Evolutionary conservation across 2,329 filamentous ascomycete genomes (phyloP).

Genomic region (Colletotrichum cereale): DNA sequence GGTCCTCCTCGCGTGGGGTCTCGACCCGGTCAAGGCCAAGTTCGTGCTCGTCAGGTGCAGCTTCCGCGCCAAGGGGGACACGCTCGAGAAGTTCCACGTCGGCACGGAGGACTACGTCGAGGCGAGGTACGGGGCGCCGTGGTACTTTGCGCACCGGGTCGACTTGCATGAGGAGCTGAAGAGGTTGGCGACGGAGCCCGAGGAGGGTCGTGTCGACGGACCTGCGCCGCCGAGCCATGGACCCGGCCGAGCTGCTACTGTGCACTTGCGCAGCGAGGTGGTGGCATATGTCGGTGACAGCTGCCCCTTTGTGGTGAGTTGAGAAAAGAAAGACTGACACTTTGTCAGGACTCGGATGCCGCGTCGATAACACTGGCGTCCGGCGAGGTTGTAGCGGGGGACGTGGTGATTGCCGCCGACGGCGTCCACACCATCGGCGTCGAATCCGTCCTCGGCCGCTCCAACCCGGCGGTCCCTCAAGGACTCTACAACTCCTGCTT

Average conservation of each 20-base stretch:
- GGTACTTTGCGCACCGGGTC: conserved; percentile 54
- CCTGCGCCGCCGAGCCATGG: conserved; percentile 24
- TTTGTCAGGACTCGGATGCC: conserved; percentile 43
- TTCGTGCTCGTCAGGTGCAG: conserved; percentile 43
- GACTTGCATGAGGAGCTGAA: conserved; percentile 54
- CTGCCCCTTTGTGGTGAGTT: too few relatives aligned
- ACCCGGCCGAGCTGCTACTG: conserved; percentile 43
- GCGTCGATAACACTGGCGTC: conserved; percentile 48
- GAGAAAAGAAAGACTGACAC: neutral
- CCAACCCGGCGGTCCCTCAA: conserved; percentile 46
- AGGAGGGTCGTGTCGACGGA: conserved; percentile 21
- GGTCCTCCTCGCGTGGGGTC: conserved; percentile 52
- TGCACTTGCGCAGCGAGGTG: conserved; percentile 45
- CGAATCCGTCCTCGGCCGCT: conserved; percentile 45
- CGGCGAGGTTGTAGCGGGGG: conserved; percentile 47
- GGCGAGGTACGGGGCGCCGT: conserved; percentile 46
- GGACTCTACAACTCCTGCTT: conserved; percentile 50
- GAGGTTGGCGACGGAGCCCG: conserved; percentile 48
- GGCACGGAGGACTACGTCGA: conserved; percentile 38
- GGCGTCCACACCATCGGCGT: conserved; percentile 54
- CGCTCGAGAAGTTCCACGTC: conserved; percentile 42
- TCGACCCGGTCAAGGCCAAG: conserved; percentile 47
- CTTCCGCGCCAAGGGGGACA: conserved; percentile 42
- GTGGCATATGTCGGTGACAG: conserved; percentile 45
- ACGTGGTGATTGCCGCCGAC: conserved; percentile 60